phyloP scores from a whole-genome alignment of 768 basidiomycete species.

The Tricholoma sp. region DNA sequence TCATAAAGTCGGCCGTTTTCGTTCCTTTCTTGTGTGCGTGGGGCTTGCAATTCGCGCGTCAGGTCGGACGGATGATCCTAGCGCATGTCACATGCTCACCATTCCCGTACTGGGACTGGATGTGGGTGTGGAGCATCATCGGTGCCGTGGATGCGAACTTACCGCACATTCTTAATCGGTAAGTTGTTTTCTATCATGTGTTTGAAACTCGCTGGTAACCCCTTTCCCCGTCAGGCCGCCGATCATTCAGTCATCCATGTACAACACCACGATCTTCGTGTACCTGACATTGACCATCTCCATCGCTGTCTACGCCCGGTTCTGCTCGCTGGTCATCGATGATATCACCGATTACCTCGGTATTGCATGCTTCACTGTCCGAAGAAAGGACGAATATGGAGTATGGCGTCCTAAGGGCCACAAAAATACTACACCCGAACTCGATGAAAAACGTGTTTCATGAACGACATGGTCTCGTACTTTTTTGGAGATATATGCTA shows the following conservation, averaged over 20 bases:
- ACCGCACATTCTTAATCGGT: slow-evolving; percentile 63
- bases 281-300: slow-evolving; percentile 38
- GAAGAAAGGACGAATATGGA: slow-evolving; percentile 72
- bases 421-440: slow-evolving; percentile 1
- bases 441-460: slow-evolving; percentile 1
- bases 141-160: slow-evolving; percentile 84
- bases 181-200: slow-evolving; percentile 21
- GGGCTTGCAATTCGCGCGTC: slow-evolving; percentile 89
- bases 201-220: background rate
- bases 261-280: slow-evolving; percentile 66
- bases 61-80: slow-evolving; percentile 89
- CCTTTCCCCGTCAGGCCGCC: slow-evolving; percentile 40
- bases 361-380: slow-evolving; percentile 91
- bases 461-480: background rate
- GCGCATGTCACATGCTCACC: slow-evolving; percentile 82
- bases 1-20: slow-evolving; percentile 74
- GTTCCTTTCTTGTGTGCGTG: slow-evolving; percentile 88
- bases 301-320: slow-evolving; percentile 65
- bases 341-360: slow-evolving; percentile 91
- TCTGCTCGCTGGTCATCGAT: slow-evolving; percentile 75
- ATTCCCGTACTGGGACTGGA: slow-evolving; percentile 85
- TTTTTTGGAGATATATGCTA: background rate
- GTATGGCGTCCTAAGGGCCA: slow-evolving; percentile 41
- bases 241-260: slow-evolving; percentile 65
- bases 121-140: slow-evolving; percentile 79